phyloP scores from a whole-genome alignment of 2,329 filamentous ascomycete genomes.

The Pseudomassariella vexata region DNA sequence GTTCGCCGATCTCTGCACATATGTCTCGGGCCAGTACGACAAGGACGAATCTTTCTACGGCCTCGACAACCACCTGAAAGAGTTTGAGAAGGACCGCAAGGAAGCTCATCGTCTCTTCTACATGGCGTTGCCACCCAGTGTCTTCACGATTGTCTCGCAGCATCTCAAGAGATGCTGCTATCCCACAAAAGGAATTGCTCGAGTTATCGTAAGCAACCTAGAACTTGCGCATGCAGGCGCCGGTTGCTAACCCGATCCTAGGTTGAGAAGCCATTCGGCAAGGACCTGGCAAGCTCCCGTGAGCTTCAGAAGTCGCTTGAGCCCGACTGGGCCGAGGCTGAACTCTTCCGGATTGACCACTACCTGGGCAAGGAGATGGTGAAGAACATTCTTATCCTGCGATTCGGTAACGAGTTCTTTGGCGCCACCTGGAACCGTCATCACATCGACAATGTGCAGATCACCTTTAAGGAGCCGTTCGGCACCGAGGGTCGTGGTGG shows the following conservation, averaged over 20 bases:
- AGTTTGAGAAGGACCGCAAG: conserved; percentile 74
- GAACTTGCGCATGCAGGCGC: neutral
- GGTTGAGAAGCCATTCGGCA: conserved; percentile 99
- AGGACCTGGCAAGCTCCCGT: conserved; percentile 89
- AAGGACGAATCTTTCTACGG: conserved; percentile 88
- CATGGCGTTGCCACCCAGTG: conserved; percentile 96
- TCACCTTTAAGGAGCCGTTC: conserved; percentile 99
- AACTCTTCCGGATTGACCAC: conserved; percentile 98
- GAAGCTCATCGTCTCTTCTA: conserved; percentile 95
- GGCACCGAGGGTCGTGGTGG: conserved; percentile 96
- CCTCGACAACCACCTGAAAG: conserved; percentile 78
- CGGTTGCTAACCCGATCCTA: conserved; percentile 28
- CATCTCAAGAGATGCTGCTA: conserved; percentile 98
- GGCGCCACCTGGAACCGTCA: conserved; percentile 98
- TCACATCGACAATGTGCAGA: conserved; percentile 99
- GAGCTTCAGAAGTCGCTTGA: conserved; percentile 92
- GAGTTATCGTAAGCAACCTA: conserved; percentile 71
- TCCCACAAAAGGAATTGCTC: conserved; percentile 80
- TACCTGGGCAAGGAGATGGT: conserved; percentile 99
- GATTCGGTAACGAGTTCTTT: conserved; percentile 98
- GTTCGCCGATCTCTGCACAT: conserved; percentile 83
- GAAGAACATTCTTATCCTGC: conserved; percentile 97
- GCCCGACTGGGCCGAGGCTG: conserved; percentile 97
- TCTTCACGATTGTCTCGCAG: conserved; percentile 96
- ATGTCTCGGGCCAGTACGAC: conserved; percentile 96